A percentile compares a stretch with the other conserved stretches of the same genome.
Evolutionary conservation across 495 filamentous ascomycete genomes (phyloP).

Genomic region (Bryoglossum gracile): DNA sequence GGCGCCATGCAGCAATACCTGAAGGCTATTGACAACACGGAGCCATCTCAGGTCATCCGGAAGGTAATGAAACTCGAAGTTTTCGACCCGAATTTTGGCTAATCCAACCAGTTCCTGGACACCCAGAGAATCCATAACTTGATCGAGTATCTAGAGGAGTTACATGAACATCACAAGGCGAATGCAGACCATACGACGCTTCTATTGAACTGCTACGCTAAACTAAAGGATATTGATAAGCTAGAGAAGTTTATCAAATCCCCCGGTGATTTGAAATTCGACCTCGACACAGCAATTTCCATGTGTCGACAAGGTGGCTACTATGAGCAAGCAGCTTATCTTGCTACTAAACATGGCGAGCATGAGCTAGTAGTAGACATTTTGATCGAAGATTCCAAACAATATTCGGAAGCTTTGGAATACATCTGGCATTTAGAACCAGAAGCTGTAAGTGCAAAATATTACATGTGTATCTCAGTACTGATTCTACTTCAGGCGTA

Average conservation of each 20-base stretch:
- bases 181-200: constrained; percentile 96
- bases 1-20: constrained; percentile 98
- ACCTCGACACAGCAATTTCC: constrained; percentile 90
- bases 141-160: constrained; percentile 94
- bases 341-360: constrained; percentile 90
- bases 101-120: constrained; percentile 62
- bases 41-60: constrained; percentile 88
- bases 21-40: constrained; percentile 88
- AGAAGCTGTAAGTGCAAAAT: constrained; percentile 51
- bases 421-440: constrained; percentile 87
- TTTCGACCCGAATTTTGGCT: constrained; percentile 4
- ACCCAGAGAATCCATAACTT: constrained; percentile 95
- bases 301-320: constrained; percentile 99
- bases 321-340: constrained; percentile 89
- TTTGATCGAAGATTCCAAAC: constrained; percentile 87
- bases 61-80: too few species aligned
- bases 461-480: background rate
- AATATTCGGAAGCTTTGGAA: constrained; percentile 77
- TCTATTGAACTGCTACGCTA: constrained; percentile 93
- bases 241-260: constrained; percentile 95
- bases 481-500: constrained; percentile 53
- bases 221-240: constrained; percentile 91
- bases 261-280: constrained; percentile 89
- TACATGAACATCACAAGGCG: constrained; percentile 89
- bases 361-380: constrained; percentile 93